These are phyloP conservation scores for Cystofilobasidium bisporidii DNA, from an alignment of 768 basidiomycete genomes.

Conservation along the genomic window DNA sequence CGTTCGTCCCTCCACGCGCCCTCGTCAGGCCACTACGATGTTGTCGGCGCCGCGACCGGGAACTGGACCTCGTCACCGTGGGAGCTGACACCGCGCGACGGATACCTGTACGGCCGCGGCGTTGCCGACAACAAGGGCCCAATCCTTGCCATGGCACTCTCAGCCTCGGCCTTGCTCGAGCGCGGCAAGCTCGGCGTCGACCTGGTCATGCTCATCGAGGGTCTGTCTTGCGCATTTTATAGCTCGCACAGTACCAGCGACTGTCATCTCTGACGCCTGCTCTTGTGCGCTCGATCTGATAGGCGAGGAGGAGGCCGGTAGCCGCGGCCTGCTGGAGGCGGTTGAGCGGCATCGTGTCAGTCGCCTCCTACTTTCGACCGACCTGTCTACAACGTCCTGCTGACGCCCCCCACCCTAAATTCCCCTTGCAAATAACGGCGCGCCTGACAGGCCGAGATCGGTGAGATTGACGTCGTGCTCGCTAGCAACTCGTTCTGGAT, in stretches of 20 bases:
- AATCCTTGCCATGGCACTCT: slow-evolving; percentile 79
- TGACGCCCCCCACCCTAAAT: too few relatives aligned
- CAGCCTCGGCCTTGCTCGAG: slow-evolving; percentile 69
- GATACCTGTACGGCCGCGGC: slow-evolving; percentile 47
- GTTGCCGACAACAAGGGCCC: slow-evolving; percentile 95
- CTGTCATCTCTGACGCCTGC: too few relatives aligned
- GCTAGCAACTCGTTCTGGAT: slow-evolving; percentile 88
- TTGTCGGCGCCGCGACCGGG: slow-evolving; percentile 66
- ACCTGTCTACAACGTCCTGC: too few relatives aligned
- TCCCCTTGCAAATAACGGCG: too few relatives aligned
- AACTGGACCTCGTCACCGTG: slow-evolving; percentile 83
- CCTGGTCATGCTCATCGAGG: slow-evolving; percentile 82
- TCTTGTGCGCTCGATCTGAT: too few relatives aligned
- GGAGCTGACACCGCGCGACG: slow-evolving; percentile 67
- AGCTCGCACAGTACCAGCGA: too few relatives aligned
- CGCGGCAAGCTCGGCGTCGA: slow-evolving; percentile 69
- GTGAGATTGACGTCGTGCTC: slow-evolving; percentile 76
- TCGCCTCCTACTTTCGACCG: slow-evolving; percentile 18
- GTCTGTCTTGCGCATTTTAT: too few relatives aligned
- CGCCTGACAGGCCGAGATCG: slow-evolving; percentile 59
- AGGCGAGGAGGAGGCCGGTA: slow-evolving; percentile 90
- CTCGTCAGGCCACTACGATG: slow-evolving; percentile 70
- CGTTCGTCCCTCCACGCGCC: too few relatives aligned
- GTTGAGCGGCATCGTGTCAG: slow-evolving; percentile 64
- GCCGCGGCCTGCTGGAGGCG: slow-evolving; percentile 69